Percentiles rank a stretch among this genome's conserved stretches.
phyloP scores from a whole-genome alignment of 2,329 filamentous ascomycete genomes.

The Ophiostoma perfectum region DNA sequence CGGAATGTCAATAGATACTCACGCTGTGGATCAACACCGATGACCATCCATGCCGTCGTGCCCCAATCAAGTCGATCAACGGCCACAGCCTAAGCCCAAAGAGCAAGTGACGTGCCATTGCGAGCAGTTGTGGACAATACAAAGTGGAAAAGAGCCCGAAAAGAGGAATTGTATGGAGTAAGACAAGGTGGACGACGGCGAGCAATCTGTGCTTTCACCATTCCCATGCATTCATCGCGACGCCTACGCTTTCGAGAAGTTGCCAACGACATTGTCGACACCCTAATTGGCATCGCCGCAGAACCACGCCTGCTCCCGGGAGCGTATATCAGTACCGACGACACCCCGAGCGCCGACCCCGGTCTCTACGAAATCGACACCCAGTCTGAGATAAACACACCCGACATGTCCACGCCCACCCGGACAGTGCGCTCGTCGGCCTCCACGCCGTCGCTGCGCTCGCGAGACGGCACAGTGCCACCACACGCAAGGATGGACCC shows the following conservation, averaged over 20 bases:
- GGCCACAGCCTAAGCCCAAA: background rate
- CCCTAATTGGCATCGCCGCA: conserved; percentile 37
- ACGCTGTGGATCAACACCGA: background rate
- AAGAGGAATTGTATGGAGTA: background rate
- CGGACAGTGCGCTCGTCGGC: conserved; percentile 57
- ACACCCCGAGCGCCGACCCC: background rate
- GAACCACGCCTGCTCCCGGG: conserved; percentile 44
- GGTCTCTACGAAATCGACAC: background rate
- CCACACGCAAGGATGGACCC: conserved; percentile 52
- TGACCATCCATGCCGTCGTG: conserved; percentile 1
- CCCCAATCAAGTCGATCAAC: conserved; percentile 12
- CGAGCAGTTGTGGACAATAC: background rate
- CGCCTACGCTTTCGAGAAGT: conserved; percentile 29
- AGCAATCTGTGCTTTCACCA: background rate
- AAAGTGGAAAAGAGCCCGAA: background rate
- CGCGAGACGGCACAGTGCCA: conserved; percentile 61
- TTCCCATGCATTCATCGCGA: conserved; percentile 30
- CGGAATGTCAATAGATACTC: background rate
- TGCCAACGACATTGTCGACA: conserved; percentile 31
- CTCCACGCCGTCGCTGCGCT: conserved; percentile 72
- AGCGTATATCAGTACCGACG: background rate
- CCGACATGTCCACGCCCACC: conserved; percentile 19
- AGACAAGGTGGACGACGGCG: background rate
- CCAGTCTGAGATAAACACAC: background rate
- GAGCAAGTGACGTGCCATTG: conserved; percentile 3